Evolutionary conservation across 2,329 filamentous ascomycete species (phyloP), one percentile per base, ranked within the genome.

Genomic region (Colletotrichum lini): DNA sequence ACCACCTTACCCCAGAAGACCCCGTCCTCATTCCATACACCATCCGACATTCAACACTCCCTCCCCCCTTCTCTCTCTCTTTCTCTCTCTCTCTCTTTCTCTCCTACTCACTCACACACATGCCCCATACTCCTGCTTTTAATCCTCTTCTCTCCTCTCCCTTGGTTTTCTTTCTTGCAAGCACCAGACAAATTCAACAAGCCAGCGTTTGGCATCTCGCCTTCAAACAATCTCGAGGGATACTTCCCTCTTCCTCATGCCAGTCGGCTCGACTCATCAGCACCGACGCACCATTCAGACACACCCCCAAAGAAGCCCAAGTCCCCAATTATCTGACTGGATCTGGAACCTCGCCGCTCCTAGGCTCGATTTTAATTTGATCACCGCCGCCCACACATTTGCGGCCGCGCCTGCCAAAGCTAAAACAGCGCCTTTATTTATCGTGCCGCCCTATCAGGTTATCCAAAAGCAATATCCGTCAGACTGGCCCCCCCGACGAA

Each of bases 371-470:
- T 71, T 67, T 59, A 71, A 71, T 71, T 71, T 63, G 59, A 68
- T 71, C 68, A 63, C 58, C 68, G 59, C 45, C 57, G 65, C 65
- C 65, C 68, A 71, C 65, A 71, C 68, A 63, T 64, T 68, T 71
- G 65, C 65, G 68, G 65, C 68, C 58, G 65, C 65, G 65, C 47
- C 58, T 71, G 58, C 53, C 18, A 71, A 71, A 58, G 65, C 68
- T 71, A 71, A 71, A 71, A 68, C 52, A 66, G 53, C 68, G 53
- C 68, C 67, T 65, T 60, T 67, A 44, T 68, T 64, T 49, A 40
- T 68, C 58, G 58, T 38, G 65, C 58, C 58, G 68, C 47, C 65
- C 68, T 71, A 71, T 68, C 65, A 71, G 47, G 35, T 54, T 42
- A 44, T 23, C 53, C 58, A 63, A 71, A 71, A 63, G 65, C 65